These are phyloP conservation scores for Lactifluus subvellereus DNA, from an alignment of 768 basidiomycete genomes.

Conservation along the genomic window DNA sequence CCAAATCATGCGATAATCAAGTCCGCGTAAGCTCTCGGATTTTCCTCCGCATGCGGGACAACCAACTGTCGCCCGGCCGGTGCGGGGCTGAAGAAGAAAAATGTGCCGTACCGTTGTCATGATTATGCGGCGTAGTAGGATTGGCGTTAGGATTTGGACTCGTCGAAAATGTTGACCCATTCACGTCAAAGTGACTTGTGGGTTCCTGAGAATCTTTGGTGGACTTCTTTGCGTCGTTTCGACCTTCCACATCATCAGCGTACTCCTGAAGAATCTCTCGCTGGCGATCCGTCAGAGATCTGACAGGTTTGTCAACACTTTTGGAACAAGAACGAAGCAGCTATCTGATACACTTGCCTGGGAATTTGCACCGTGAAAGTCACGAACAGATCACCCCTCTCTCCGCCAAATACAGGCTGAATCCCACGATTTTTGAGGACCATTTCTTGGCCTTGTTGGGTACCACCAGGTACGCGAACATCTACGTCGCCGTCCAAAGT, in stretches of 20 bases:
- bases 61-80: constrained; percentile 51
- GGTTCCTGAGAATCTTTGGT: constrained; percentile 25
- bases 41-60: constrained; percentile 62
- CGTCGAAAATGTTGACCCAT: constrained; percentile 21
- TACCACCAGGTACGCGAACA: constrained; percentile 85
- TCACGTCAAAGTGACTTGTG: constrained; percentile 25
- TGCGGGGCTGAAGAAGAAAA: constrained; percentile 54
- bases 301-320: constrained; percentile 32
- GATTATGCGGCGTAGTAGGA: constrained; percentile 23
- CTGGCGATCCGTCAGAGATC: constrained; percentile 78
- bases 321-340: constrained; percentile 7
- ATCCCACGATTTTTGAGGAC: constrained; percentile 87
- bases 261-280: constrained; percentile 83
- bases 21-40: constrained; percentile 64
- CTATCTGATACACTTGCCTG: constrained; percentile 50
- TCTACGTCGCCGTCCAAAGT: constrained; percentile 96
- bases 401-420: constrained; percentile 48
- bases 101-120: constrained; percentile 72
- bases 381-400: constrained; percentile 83
- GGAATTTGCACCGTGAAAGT: constrained; percentile 85
- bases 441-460: constrained; percentile 97
- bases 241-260: constrained; percentile 90
- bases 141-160: background rate
- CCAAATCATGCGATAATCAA: constrained; percentile 46
- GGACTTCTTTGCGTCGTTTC: constrained; percentile 29